Conservation (phyloP, 2,329 filamentous ascomycete genomes). For the Venturia carpophila region DNA sequence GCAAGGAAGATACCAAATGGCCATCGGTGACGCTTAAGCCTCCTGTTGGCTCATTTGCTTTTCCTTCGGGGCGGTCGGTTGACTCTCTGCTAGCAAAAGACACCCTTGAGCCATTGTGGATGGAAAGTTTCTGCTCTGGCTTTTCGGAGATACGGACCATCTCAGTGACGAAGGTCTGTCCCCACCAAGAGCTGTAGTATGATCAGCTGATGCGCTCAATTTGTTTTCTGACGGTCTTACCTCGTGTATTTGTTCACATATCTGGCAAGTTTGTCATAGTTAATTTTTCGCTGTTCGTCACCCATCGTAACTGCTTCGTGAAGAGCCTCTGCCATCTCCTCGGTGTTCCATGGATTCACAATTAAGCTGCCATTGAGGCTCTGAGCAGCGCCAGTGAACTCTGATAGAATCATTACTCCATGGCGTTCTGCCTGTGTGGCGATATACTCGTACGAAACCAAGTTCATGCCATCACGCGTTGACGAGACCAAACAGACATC, state of each 20-base stretch:
- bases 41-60: slow-evolving; percentile 3
- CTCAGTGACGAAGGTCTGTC: slow-evolving; percentile 59
- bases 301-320: slow-evolving; percentile 97
- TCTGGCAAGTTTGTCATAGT: slow-evolving; percentile 85
- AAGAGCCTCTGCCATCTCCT: slow-evolving; percentile 86
- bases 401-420: slow-evolving; percentile 88
- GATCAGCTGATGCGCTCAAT: not conserved
- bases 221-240: slow-evolving; percentile 32
- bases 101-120: slow-evolving; percentile 5
- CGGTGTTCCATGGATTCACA: slow-evolving; percentile 97
- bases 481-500: slow-evolving; percentile 90
- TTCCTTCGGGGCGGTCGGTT: not conserved
- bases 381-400: slow-evolving; percentile 93
- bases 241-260: slow-evolving; percentile 97
- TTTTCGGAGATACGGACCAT: slow-evolving; percentile 41
- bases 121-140: slow-evolving; percentile 40
- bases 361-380: slow-evolving; percentile 88
- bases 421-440: slow-evolving; percentile 85
- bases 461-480: slow-evolving; percentile 97
- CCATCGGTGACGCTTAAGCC: not conserved
- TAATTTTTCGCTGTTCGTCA: slow-evolving; percentile 74
- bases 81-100: not conserved
- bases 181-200: slow-evolving; percentile 73
- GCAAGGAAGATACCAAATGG: not conserved
- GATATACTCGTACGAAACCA: slow-evolving; percentile 98